phyloP scores from a whole-genome alignment of 805 yeast genomes.

The Jamesozyma piceae region DNA sequence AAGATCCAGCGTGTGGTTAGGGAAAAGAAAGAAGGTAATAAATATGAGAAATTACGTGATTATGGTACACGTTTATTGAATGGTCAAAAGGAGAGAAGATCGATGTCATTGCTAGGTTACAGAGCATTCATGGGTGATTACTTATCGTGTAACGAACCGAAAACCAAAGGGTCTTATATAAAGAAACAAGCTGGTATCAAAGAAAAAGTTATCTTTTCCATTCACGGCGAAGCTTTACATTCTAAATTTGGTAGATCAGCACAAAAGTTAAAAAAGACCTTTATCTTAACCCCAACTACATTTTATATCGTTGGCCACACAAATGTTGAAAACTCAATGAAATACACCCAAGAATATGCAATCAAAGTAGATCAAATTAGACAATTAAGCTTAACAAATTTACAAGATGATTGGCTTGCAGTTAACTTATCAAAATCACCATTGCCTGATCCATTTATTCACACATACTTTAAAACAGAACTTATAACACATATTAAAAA shows the following conservation, averaged over 20 bases:
- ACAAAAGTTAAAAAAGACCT: constrained; percentile 60
- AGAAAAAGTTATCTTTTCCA: constrained; percentile 67
- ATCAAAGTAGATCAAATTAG: constrained; percentile 52
- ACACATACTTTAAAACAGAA: constrained; percentile 83
- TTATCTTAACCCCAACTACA: constrained; percentile 53
- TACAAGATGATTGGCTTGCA: constrained; percentile 92
- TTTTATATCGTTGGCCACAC: constrained; percentile 69
- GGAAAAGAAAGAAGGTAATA: constrained; percentile 68
- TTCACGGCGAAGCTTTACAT: constrained; percentile 69
- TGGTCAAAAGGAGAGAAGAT: constrained; percentile 79
- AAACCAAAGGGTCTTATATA: constrained; percentile 69
- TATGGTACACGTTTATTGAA: constrained; percentile 63
- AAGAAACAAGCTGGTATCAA: constrained; percentile 58
- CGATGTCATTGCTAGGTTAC: constrained; percentile 77
- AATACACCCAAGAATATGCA: constrained; percentile 52
- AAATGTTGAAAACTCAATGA: constrained; percentile 51
- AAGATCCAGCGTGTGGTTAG: constrained; percentile 77
- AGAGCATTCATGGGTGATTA: constrained; percentile 94
- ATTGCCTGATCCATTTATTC: constrained; percentile 71
- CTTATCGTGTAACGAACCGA: constrained; percentile 68
- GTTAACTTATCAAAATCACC: constrained; percentile 29
- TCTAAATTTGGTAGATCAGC: constrained; percentile 92
- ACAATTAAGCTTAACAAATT: constrained; percentile 57
- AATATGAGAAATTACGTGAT: constrained; percentile 77
- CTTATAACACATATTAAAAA: constrained; percentile 64